Conservation (phyloP, 192 early-diverging fungal genomes). For the Entomortierella chlamydospora region DNA sequence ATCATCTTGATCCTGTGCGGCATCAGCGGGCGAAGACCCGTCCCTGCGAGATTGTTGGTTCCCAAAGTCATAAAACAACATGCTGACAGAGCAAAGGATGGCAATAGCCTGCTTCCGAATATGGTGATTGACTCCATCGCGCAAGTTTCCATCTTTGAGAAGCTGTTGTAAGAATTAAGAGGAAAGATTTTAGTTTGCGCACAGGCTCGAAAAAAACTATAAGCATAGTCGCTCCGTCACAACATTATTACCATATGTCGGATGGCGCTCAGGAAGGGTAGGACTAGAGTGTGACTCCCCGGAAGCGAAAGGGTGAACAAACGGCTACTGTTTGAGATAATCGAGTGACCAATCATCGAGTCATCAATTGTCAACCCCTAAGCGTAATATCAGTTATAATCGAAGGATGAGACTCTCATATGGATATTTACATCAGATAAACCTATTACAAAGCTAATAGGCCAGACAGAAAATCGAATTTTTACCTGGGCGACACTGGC, state of each 20-base stretch:
- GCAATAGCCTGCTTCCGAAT: slow-evolving; percentile 59
- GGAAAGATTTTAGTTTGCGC: no score
- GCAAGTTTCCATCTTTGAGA: slow-evolving; percentile 36
- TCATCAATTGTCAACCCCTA: slow-evolving; percentile 72
- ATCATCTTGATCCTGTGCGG: background rate
- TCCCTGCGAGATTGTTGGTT: background rate
- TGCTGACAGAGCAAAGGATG: slow-evolving; percentile 59
- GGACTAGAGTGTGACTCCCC: slow-evolving; percentile 74
- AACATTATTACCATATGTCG: slow-evolving; percentile 64
- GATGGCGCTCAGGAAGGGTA: slow-evolving; percentile 72
- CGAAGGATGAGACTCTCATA: no score
- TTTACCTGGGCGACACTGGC: slow-evolving; percentile 70
- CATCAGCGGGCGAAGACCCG: no score
- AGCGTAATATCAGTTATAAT: background rate
- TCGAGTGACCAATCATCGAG: slow-evolving; percentile 67
- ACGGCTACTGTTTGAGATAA: slow-evolving; percentile 73
- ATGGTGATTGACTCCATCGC: slow-evolving; percentile 51
- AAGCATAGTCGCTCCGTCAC: no score
- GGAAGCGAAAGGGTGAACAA: slow-evolving; percentile 77
- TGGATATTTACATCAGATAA: no score
- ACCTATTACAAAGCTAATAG: background rate
- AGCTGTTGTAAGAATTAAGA: no score
- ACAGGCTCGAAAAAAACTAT: background rate
- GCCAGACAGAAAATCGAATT: background rate
- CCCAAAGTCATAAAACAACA: slow-evolving; percentile 52